phyloP scores from a whole-genome alignment of 2,329 filamentous ascomycete genomes.

The Neospermospora avenae region DNA sequence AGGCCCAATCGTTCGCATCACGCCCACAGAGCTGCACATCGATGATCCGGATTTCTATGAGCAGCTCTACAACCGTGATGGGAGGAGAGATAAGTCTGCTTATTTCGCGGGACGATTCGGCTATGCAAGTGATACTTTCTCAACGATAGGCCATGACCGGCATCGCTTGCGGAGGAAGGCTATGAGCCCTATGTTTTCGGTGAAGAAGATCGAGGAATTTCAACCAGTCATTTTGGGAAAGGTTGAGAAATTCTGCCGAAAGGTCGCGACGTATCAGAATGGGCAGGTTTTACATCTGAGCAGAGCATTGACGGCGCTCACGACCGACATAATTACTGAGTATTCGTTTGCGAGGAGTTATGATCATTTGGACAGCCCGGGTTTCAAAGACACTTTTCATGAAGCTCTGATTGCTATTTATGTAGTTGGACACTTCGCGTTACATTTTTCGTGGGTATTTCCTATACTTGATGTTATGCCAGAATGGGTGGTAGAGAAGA shows the following conservation, averaged over 20 bases:
- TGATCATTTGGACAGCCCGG: conserved; percentile 10
- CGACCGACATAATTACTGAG: conserved; percentile 31
- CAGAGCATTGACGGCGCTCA: conserved; percentile 9
- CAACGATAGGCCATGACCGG: conserved; percentile 17
- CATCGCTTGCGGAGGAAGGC: conserved; percentile 23
- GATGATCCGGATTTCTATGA: conserved; percentile 30
- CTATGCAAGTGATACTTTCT: conserved; percentile 14
- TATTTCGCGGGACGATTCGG: conserved; percentile 15
- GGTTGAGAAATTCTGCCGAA: conserved; percentile 18
- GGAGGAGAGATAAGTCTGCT: conserved; percentile 17
- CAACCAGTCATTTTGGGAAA: conserved; percentile 17
- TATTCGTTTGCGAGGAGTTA: conserved; percentile 27
- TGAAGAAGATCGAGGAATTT: conserved; percentile 12
- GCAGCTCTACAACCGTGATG: conserved; percentile 22
- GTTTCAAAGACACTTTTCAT: conserved; percentile 9
- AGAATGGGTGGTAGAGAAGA: conserved; percentile 16
- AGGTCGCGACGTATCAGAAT: conserved; percentile 3
- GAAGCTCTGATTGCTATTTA: conserved; percentile 11
- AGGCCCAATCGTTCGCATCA: conserved; percentile 31
- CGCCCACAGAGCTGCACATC: conserved; percentile 32
- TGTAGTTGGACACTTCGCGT: conserved; percentile 9
- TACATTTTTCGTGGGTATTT: conserved; percentile 12
- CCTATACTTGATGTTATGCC: conserved; percentile 13
- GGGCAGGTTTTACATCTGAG: conserved; percentile 7
- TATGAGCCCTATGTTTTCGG: conserved; percentile 22